Evolutionary conservation across 2,329 filamentous ascomycete species (phyloP).

Genomic region (Fusarium chuoi): DNA sequence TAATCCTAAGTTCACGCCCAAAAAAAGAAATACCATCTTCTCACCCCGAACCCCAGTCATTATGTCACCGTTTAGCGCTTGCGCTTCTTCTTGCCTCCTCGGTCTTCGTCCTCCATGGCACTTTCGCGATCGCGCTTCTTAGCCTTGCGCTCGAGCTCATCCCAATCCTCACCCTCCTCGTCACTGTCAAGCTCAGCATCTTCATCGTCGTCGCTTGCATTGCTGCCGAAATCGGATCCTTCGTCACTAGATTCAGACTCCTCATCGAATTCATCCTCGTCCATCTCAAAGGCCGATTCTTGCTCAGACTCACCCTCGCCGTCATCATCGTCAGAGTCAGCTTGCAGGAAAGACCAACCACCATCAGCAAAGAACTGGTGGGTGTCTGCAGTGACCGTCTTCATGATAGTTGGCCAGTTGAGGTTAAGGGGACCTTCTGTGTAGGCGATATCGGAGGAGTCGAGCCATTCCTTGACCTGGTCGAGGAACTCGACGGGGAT

Average conservation of each 20-base stretch:
- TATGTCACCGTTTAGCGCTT: conserved; percentile 46
- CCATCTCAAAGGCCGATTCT: conserved; percentile 92
- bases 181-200: conserved; percentile 72
- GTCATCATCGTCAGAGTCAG: conserved; percentile 87
- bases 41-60: neutral
- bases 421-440: conserved; percentile 95
- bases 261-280: conserved; percentile 86
- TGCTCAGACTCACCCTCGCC: conserved; percentile 83
- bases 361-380: conserved; percentile 96
- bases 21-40: neutral
- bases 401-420: conserved; percentile 99
- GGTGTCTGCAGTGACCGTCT: conserved; percentile 93
- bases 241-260: conserved; percentile 81
- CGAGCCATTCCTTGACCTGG: conserved; percentile 96
- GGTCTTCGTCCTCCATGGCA: conserved; percentile 66
- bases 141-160: conserved; percentile 91
- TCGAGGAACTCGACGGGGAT: conserved; percentile 96
- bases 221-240: conserved; percentile 92
- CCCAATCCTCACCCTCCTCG: conserved; percentile 89
- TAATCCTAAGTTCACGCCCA: conserved; percentile 4
- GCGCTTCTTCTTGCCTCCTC: conserved; percentile 71
- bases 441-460: conserved; percentile 94
- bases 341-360: conserved; percentile 91
- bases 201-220: conserved; percentile 84
- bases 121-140: conserved; percentile 82